Conservation (phyloP, 805 yeast genomes). For the Saccharomycopsis sp. region DNA sequence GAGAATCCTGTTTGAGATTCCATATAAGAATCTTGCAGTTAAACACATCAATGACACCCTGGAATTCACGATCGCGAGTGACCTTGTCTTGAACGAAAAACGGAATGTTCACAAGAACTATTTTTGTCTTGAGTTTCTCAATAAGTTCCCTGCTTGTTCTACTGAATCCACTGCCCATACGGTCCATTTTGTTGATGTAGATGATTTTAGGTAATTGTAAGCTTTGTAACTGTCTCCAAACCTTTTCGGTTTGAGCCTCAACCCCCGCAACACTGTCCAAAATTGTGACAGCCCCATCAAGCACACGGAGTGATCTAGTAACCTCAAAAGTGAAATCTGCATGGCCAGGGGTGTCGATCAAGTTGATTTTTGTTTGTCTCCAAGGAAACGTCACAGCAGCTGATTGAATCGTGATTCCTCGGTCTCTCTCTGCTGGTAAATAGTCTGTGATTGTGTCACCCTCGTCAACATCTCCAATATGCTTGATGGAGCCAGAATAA, state of each 20-base stretch:
- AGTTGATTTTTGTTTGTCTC: constrained; percentile 63
- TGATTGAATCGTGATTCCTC: constrained; percentile 95
- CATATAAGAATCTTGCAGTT: constrained; percentile 49
- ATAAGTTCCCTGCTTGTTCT: constrained; percentile 83
- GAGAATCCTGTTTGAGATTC: constrained; percentile 29
- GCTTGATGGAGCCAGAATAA: constrained; percentile 70
- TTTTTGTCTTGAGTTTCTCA: constrained; percentile 64
- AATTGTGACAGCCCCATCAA: constrained; percentile 92
- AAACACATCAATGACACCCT: constrained; percentile 72
- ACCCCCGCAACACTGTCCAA: constrained; percentile 97
- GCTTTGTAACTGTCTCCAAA: constrained; percentile 80
- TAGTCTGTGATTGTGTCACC: constrained; percentile 97
- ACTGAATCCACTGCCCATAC: constrained; percentile 92
- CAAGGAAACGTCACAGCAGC: constrained; percentile 93
- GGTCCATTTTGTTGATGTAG: constrained; percentile 91
- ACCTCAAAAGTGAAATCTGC: constrained; percentile 97
- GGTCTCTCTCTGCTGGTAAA: constrained; percentile 77
- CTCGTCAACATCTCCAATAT: constrained; percentile 90
- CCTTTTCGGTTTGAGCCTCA: constrained; percentile 96
- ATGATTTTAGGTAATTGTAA: constrained; percentile 67
- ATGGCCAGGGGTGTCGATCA: constrained; percentile 97
- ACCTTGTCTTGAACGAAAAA: constrained; percentile 44
- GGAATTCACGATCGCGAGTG: constrained; percentile 37
- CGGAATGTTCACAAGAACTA: constrained; percentile 73
- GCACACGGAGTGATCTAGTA: constrained; percentile 75